phyloP scores from a whole-genome alignment of 2,329 filamentous ascomycete genomes.

The Colletotrichum sp. region DNA sequence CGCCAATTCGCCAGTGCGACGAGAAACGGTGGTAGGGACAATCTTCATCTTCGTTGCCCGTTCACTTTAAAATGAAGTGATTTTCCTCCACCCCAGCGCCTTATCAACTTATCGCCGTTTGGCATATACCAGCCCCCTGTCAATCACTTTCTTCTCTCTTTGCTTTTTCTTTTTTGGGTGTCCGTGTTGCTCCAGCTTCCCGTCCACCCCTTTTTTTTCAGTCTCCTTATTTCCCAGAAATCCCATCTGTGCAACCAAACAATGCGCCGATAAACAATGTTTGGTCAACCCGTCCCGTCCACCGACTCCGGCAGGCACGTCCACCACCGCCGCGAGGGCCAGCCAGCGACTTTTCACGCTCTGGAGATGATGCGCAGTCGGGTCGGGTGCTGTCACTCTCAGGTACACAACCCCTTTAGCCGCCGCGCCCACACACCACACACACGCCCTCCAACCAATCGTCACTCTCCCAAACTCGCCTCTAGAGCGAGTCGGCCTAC shows the following conservation, averaged over 20 bases:
- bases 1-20: neutral
- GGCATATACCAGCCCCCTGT: constrained; percentile 3
- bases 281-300: neutral
- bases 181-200: neutral
- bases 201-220: neutral
- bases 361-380: neutral
- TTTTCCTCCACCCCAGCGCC: constrained; percentile 9
- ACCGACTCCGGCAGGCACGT: neutral
- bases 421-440: neutral
- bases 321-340: neutral
- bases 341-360: neutral
- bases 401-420: neutral
- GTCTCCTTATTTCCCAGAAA: neutral
- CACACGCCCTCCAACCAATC: neutral
- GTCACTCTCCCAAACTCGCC: neutral
- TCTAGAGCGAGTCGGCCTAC: neutral
- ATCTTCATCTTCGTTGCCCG: constrained; percentile 6
- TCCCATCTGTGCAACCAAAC: neutral
- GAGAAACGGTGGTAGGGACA: neutral
- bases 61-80: constrained; percentile 13
- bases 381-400: neutral
- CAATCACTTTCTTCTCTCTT: neutral
- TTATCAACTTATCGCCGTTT: constrained; percentile 3
- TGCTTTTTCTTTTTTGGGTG: neutral
- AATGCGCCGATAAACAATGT: neutral